Evolutionary conservation across 768 basidiomycete genomes (phyloP).

Genomic region (Crepidotus variabilis): DNA sequence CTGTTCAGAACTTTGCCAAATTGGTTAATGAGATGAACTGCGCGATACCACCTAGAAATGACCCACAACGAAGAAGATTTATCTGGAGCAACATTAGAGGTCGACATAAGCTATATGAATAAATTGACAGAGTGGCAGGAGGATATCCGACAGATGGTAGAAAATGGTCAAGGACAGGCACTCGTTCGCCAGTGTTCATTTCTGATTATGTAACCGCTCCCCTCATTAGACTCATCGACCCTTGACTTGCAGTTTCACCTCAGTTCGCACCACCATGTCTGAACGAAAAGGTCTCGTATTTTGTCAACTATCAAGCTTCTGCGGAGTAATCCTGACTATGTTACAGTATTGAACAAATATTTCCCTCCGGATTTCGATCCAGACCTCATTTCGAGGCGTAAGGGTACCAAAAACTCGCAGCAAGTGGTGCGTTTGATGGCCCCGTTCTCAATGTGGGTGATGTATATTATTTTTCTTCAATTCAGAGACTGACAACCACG

Average conservation of each 20-base stretch:
- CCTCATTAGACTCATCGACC: not conserved
- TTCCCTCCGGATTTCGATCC: conserved; percentile 99
- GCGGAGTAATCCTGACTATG: too few relatives aligned
- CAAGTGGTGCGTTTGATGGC: conserved; percentile 99
- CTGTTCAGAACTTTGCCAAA: conserved; percentile 12
- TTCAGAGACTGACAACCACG: conserved; percentile 3
- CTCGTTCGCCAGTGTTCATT: conserved; percentile 19
- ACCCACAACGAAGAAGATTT: conserved; percentile 3
- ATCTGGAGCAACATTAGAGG: conserved; percentile 3
- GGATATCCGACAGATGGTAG: conserved; percentile 4
- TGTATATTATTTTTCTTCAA: not conserved
- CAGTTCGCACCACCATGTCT: conserved; percentile 50
- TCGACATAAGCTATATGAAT: conserved; percentile 2
- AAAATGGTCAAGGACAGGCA: conserved; percentile 11
- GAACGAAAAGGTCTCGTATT: conserved; percentile 71
- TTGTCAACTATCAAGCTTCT: not conserved
- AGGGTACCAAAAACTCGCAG: conserved; percentile 89
- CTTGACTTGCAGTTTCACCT: not conserved
- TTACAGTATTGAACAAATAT: conserved; percentile 86
- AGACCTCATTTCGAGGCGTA: conserved; percentile 88
- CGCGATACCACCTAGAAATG: not conserved
- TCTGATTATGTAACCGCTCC: conserved; percentile 19
- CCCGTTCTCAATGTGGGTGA: conserved; percentile 88
- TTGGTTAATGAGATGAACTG: conserved; percentile 4
- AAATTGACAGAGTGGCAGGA: conserved; percentile 11